Conservation (phyloP, 1,284 basidiomycete genomes). For the Apiotrichum sp. region DNA sequence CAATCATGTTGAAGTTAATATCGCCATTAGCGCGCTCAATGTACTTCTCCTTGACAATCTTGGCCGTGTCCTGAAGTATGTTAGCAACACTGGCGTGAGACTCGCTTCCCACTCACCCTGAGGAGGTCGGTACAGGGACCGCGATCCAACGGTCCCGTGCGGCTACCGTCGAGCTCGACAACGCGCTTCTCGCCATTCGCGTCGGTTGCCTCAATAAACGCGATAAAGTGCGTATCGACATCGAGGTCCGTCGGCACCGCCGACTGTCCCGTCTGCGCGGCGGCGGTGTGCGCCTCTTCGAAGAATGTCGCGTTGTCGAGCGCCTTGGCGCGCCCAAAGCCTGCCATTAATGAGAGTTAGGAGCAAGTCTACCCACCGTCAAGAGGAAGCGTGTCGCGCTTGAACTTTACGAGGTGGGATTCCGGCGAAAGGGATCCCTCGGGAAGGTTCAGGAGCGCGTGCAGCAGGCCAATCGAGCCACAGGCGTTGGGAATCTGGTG, state of each 20-base stretch:
- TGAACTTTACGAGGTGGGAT: conserved; percentile 37
- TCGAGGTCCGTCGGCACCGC: conserved; percentile 50
- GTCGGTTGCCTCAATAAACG: conserved; percentile 62
- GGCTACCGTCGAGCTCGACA: conserved; percentile 70
- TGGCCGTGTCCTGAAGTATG: conserved; percentile 70
- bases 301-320: conserved; percentile 72
- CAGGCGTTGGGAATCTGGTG: conserved; percentile 77
- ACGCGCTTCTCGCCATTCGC: conserved; percentile 51
- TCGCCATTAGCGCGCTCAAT: conserved; percentile 48
- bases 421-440: conserved; percentile 21
- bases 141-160: conserved; percentile 69
- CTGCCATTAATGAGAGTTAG: conserved; percentile 55
- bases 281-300: conserved; percentile 63
- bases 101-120: conserved; percentile 57
- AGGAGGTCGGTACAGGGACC: conserved; percentile 60
- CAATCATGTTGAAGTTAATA: conserved; percentile 46
- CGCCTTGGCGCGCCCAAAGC: conserved; percentile 61
- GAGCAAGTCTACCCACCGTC: conserved; percentile 22
- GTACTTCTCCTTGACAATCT: conserved; percentile 61
- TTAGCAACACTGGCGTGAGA: background rate
- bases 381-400: conserved; percentile 29
- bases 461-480: conserved; percentile 80
- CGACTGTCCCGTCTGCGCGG: conserved; percentile 65
- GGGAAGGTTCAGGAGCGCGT: conserved; percentile 53
- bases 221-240: conserved; percentile 75